Evolutionary conservation across 2,329 filamentous ascomycete genomes (phyloP), one percentile per base, ranked within the genome.

Genomic region (Incumbomyces lentus): DNA sequence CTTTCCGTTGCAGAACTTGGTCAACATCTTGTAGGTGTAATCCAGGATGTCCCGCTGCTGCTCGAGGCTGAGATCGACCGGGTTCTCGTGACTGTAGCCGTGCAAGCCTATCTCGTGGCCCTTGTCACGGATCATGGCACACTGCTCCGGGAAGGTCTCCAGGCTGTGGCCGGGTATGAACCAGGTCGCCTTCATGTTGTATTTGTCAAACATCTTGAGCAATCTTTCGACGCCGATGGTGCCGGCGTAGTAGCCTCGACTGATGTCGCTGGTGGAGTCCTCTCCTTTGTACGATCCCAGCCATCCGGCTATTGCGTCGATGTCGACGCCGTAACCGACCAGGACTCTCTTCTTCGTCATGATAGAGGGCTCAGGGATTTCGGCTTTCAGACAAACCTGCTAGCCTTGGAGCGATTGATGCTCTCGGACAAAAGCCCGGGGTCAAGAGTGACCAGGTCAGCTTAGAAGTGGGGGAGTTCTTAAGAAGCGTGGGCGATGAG

Each of bases 21-120:
- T 85, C 22, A 90, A 70, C 66, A 87, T 70, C 18, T 72, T 73
- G 64, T 80, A 87, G 2, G 82, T 86, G 66, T 88, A 86, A 59
- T 86, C 83, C 16, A 90, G 72, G 13, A 89, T 80, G 48, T 84
- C 82, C 12, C 74, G 74, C 61, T 89, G 84, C 64, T 89, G 84
- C 59, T 87, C 82, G 1, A 84, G 60, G 0, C 73, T 82, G 82
- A 87, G 85, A 47, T 80, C 75, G 0, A 70, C 71, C 0, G 83
- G 82, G 55, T 87, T 86, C 59, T 87, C 83, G 57, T 87, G 82
- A 0, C 74, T 79, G 64, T 87, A 87, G 3, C 81, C 83, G 52
- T 87, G 83, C 6, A 84, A 69, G 1, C 80, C 80, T 52, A 70
- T 78, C 58, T 84, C 80, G 56, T 83, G 80, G 2, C 79, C 79